Percentiles rank a stretch among this genome's conserved stretches.
phyloP scores from a whole-genome alignment of 148 eudicot species.

The Rhododendron vialii region DNA sequence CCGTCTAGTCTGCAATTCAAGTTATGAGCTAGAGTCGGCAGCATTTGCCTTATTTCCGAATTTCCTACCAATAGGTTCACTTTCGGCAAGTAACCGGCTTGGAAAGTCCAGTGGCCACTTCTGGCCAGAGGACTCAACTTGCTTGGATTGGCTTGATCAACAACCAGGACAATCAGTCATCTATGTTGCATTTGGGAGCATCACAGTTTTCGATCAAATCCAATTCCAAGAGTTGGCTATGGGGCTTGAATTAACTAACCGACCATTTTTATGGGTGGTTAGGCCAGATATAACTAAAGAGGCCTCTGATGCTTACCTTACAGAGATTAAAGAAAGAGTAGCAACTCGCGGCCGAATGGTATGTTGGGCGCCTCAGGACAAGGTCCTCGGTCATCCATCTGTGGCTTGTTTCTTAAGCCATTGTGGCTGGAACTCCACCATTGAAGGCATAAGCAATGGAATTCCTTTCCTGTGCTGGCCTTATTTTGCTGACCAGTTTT shows the following conservation, averaged over 20 bases:
- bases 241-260: constrained; percentile 36
- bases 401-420: constrained; percentile 45
- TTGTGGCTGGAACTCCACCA: constrained; percentile 50
- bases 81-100: neutral
- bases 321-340: constrained; percentile 27
- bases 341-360: constrained; percentile 28
- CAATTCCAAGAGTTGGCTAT: constrained; percentile 45
- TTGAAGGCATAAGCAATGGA: constrained; percentile 37
- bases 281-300: constrained; percentile 23
- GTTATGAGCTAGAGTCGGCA: no score
- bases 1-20: no score
- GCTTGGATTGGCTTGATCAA: neutral
- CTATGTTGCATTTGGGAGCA: neutral
- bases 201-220: constrained; percentile 16
- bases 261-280: constrained; percentile 50
- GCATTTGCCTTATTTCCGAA: no score
- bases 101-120: neutral
- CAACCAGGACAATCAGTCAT: neutral
- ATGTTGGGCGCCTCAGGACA: constrained; percentile 40
- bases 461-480: constrained; percentile 49
- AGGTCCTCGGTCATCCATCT: constrained; percentile 36
- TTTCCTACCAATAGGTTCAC: neutral
- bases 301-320: constrained; percentile 15
- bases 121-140: neutral
- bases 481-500: constrained; percentile 33